phyloP scores from a whole-genome alignment of 192 early-diverging fungal genomes.

The Entomortierella chlamydospora region DNA sequence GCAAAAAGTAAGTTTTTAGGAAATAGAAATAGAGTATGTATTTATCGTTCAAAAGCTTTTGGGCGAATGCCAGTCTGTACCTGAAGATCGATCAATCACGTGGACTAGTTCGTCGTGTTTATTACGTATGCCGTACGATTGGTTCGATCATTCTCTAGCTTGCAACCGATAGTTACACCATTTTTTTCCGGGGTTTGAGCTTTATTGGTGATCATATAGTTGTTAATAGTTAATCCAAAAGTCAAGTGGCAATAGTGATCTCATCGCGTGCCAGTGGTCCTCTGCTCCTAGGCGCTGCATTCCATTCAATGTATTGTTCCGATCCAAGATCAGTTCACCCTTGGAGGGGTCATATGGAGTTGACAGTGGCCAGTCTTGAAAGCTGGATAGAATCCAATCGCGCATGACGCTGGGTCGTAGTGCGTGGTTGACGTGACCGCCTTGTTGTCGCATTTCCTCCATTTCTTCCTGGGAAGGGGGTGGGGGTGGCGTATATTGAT shows the following conservation, averaged over 20 bases:
- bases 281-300: conserved; percentile 69
- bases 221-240: conserved; percentile 86
- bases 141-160: conserved; percentile 14
- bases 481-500: conserved; percentile 12
- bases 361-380: conserved; percentile 57
- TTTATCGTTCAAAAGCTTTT: conserved; percentile 83
- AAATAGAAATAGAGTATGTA: no score
- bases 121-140: conserved; percentile 16
- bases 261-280: conserved; percentile 83
- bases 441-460: conserved; percentile 57
- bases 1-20: conserved; percentile 32
- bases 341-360: conserved; percentile 37
- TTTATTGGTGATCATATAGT: no score
- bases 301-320: conserved; percentile 68
- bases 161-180: conserved; percentile 7
- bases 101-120: neutral
- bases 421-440: conserved; percentile 49
- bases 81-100: neutral
- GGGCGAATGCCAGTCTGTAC: conserved; percentile 64
- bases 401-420: conserved; percentile 58
- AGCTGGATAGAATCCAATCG: conserved; percentile 60
- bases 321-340: conserved; percentile 70
- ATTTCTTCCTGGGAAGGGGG: conserved; percentile 73
- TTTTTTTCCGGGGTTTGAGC: no score
- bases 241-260: conserved; percentile 69